Percentiles rank a stretch among this genome's conserved stretches.
Evolutionary conservation across 129 eudicot genomes (phyloP).

Genomic region (Mikania micrantha): DNA sequence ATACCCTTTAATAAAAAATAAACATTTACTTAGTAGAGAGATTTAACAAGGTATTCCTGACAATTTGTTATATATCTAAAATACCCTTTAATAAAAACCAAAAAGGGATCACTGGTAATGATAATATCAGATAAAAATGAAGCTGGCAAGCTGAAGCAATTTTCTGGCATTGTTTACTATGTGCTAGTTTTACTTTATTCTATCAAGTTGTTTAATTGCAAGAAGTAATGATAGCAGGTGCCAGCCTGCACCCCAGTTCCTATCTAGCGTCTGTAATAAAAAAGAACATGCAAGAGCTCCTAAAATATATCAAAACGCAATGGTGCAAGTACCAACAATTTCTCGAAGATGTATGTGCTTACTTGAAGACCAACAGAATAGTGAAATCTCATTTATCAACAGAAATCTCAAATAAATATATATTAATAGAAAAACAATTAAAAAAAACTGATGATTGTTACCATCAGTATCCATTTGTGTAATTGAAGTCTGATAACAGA

Average conservation of each 20-base stretch:
- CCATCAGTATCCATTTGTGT: too few species aligned
- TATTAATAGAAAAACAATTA: too few species aligned
- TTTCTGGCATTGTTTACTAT: background rate
- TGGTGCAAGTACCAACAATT: background rate
- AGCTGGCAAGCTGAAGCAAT: background rate
- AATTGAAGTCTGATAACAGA: too few species aligned
- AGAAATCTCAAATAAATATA: too few species aligned
- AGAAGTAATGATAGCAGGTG: constrained; percentile 75
- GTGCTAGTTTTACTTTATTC: constrained; percentile 60
- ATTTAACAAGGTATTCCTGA: background rate
- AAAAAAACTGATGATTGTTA: too few species aligned
- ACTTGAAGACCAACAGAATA: constrained; percentile 90
- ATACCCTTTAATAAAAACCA: constrained; percentile 6
- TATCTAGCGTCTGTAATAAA: constrained; percentile 79
- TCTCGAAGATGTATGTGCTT: constrained; percentile 11
- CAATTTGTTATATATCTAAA: background rate
- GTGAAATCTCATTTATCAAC: too few species aligned
- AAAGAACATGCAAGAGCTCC: constrained; percentile 10
- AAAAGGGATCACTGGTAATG: background rate
- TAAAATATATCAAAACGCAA: background rate
- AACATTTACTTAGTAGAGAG: background rate
- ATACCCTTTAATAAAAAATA: too few species aligned
- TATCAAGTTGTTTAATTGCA: constrained; percentile 71
- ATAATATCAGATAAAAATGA: background rate
- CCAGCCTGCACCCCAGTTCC: constrained; percentile 99